Evolutionary conservation across 768 basidiomycete species (phyloP), one percentile per base, ranked within the genome.

Genomic region (Leccinum disarticulatum): DNA sequence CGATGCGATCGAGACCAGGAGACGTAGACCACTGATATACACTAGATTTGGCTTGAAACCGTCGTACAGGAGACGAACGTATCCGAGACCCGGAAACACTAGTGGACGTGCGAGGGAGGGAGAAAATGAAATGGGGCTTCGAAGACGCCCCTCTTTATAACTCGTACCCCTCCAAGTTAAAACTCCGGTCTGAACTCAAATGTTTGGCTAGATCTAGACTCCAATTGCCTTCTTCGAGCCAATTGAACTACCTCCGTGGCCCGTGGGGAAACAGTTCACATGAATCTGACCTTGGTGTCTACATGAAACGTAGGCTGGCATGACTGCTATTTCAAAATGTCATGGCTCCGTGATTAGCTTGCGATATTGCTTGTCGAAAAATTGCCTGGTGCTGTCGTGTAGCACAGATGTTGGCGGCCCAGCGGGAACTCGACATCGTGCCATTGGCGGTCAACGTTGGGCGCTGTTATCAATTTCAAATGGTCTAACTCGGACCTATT

Each of bases 41-140:
- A 80, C 80, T 72, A 74, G 77, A 77, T 70, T 68, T 62, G 77
- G 72, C 76, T 77, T 77, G 77, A 77, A 75, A 77, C 73, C 76
- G 76, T 79, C 63, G 77, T 77, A 83, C 75, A 82, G 73, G 77
- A 80, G 68, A 78, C 74, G 73, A 79, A 82, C 77, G 78, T 77
- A 85, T 83, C 80, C 77, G 81, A 79, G 76, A 83, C 78, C 74
- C 75, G 62, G 30, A 77, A 79, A 83, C 79, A 77, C 77, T 68
- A 81, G 55, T 79, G 76, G 77, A 79, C 78, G 83, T 80, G 77
- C 69, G 74, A 75, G 77, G 73, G 73, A 79, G 79, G 76, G 73
- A 60, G 62, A 56, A 62, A 61, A 57, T 63, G 60, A 69, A 66
- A 67, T 68, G 67, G 60, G 68, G 61, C 38, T 60, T 59, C 59